Conservation (phyloP, 345 rosid species). For the Cochlearia excelsa region DNA sequence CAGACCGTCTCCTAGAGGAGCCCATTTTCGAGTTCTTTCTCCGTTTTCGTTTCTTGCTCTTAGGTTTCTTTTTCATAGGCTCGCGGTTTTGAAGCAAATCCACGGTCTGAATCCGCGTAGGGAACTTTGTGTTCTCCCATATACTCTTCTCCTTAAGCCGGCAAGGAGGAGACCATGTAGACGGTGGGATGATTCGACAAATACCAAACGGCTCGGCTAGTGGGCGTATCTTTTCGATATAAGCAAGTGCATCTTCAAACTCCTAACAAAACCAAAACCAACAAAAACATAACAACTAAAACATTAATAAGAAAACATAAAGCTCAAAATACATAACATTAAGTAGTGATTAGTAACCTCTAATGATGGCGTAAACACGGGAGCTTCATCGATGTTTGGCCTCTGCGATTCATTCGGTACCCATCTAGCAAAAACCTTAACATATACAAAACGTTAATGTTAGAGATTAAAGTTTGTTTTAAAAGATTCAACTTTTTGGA, state of each 20-base stretch:
- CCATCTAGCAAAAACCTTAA: constrained; percentile 80
- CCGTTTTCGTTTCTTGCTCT: constrained; percentile 70
- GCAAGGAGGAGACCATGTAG: constrained; percentile 83
- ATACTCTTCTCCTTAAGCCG: constrained; percentile 58
- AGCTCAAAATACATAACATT: background rate
- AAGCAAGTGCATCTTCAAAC: constrained; percentile 86
- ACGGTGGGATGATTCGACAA: constrained; percentile 89
- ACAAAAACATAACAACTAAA: constrained; percentile 6
- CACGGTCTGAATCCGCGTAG: constrained; percentile 79
- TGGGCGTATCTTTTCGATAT: constrained; percentile 73
- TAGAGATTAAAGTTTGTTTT: constrained; percentile 16
- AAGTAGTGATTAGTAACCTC: constrained; percentile 51
- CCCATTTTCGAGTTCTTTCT: constrained; percentile 64
- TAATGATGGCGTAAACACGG: constrained; percentile 67
- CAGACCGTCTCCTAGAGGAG: constrained; percentile 45
- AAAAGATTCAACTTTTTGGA: background rate
- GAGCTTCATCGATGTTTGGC: constrained; percentile 77
- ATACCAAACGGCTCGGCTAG: constrained; percentile 81
- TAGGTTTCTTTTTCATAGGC: constrained; percentile 80
- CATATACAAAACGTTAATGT: constrained; percentile 18
- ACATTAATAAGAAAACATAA: constrained; percentile 10
- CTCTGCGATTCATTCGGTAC: constrained; percentile 63
- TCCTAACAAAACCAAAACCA: constrained; percentile 48
- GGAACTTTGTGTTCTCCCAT: constrained; percentile 74
- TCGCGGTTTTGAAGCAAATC: constrained; percentile 92